Evolutionary conservation across 371 early-diverging fungal species (phyloP).

Genomic region (Rhizopus delemar): DNA sequence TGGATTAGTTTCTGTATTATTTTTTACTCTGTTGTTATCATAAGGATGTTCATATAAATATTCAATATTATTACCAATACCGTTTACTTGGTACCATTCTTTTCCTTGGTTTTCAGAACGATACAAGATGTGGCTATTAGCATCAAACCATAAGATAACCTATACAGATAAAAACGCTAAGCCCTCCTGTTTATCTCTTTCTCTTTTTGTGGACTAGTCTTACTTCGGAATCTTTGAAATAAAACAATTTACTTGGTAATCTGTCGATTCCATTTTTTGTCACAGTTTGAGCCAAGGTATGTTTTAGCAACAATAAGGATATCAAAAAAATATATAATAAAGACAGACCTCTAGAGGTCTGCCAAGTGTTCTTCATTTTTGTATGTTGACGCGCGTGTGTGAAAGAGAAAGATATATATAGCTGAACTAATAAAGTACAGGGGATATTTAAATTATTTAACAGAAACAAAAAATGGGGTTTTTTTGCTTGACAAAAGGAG

Average conservation of each 20-base stretch:
- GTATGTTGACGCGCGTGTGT: too few species aligned
- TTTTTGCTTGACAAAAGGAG: too few species aligned
- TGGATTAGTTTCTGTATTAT: neutral
- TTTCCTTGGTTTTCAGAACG: constrained; percentile 72
- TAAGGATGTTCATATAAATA: constrained; percentile 62
- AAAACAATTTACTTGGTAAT: constrained; percentile 58
- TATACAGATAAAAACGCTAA: constrained; percentile 15
- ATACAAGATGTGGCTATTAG: constrained; percentile 47
- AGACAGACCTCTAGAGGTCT: constrained; percentile 31
- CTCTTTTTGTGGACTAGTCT: constrained; percentile 6
- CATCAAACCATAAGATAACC: constrained; percentile 65
- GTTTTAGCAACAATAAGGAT: constrained; percentile 2
- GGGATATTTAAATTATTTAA: too few species aligned
- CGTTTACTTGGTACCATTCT: constrained; percentile 55
- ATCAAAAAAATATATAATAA: constrained; percentile 12
- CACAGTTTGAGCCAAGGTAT: constrained; percentile 24
- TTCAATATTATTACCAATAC: constrained; percentile 39
- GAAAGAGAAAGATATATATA: too few species aligned
- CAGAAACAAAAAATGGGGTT: too few species aligned
- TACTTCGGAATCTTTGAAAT: constrained; percentile 73
- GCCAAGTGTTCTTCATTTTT: constrained; percentile 21
- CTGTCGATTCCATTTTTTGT: constrained; percentile 49
- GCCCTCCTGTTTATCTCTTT: neutral
- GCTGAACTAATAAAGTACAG: too few species aligned
- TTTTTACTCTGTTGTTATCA: constrained; percentile 53